Percentiles rank a stretch among this genome's conserved stretches.
These are phyloP conservation scores for Pichia sp. DNA, from an alignment of 1,139 yeast genomes.

Conservation along the genomic window DNA sequence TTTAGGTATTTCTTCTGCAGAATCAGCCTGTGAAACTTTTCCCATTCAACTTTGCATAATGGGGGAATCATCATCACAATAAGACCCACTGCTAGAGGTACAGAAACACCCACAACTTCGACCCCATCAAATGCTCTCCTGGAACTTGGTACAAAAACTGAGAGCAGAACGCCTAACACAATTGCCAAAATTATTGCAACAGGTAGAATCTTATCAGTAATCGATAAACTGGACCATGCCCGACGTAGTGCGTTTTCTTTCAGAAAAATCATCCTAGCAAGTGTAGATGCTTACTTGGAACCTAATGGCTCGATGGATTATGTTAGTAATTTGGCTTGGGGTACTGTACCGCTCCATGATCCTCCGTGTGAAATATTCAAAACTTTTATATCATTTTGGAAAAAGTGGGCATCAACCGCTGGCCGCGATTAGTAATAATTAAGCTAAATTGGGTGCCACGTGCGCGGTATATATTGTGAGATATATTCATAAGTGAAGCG, in stretches of 20 bases:
- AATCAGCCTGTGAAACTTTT: constrained; percentile 33
- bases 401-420: not conserved
- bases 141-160: constrained; percentile 36
- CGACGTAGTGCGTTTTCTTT: not conserved
- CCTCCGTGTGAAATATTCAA: not conserved
- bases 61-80: constrained; percentile 60
- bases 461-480: not conserved
- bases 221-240: constrained; percentile 32
- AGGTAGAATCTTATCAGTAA: constrained; percentile 39
- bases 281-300: not conserved
- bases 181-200: constrained; percentile 33
- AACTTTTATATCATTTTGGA: not conserved
- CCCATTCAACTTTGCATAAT: constrained; percentile 52
- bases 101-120: constrained; percentile 33
- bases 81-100: constrained; percentile 51
- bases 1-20: constrained; percentile 29
- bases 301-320: not conserved
- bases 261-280: not conserved
- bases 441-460: not conserved
- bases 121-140: constrained; percentile 34
- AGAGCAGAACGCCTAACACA: constrained; percentile 34
- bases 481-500: not conserved
- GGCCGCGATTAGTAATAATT: not conserved
- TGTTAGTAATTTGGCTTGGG: not conserved
- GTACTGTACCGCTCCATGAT: not conserved